Evolutionary conservation across 1,284 basidiomycete species (phyloP).

Genomic region (Puccinia polysora): DNA sequence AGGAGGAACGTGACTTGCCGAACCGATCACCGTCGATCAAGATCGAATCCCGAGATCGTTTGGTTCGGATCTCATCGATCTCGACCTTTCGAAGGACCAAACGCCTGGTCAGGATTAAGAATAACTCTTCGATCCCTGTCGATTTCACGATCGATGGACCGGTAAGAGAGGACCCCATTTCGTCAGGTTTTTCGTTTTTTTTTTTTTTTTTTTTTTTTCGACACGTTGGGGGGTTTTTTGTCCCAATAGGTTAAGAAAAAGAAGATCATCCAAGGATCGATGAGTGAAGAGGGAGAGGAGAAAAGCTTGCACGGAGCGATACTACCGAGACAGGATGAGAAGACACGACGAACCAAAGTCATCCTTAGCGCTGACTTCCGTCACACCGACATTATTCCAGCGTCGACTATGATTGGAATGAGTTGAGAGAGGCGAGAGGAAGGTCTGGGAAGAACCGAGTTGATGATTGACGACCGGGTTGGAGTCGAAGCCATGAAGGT

Average conservation of each 20-base stretch:
- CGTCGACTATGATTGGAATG: background rate
- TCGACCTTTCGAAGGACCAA: constrained; percentile 24
- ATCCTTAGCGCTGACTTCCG: constrained; percentile 41
- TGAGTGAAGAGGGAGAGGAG: background rate
- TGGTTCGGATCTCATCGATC: constrained; percentile 10
- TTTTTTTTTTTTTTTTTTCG: background rate
- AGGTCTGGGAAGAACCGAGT: background rate
- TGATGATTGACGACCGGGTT: background rate
- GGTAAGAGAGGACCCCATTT: too few species aligned
- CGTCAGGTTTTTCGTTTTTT: background rate
- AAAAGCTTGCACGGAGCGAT: too few species aligned
- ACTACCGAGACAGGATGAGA: too few species aligned
- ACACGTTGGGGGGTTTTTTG: background rate
- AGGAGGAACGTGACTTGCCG: too few species aligned
- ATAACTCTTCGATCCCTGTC: constrained; percentile 38
- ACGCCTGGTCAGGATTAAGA: constrained; percentile 22
- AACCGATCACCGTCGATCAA: too few species aligned
- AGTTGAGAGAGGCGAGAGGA: background rate
- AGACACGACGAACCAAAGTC: constrained; percentile 28
- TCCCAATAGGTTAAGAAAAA: background rate
- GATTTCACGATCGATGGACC: background rate
- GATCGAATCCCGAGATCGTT: constrained; percentile 21
- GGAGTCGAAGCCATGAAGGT: background rate
- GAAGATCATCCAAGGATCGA: background rate
- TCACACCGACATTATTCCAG: constrained; percentile 22